Conservation (phyloP, 176 grass and related monocot species). For the Carex littledalei region DNA sequence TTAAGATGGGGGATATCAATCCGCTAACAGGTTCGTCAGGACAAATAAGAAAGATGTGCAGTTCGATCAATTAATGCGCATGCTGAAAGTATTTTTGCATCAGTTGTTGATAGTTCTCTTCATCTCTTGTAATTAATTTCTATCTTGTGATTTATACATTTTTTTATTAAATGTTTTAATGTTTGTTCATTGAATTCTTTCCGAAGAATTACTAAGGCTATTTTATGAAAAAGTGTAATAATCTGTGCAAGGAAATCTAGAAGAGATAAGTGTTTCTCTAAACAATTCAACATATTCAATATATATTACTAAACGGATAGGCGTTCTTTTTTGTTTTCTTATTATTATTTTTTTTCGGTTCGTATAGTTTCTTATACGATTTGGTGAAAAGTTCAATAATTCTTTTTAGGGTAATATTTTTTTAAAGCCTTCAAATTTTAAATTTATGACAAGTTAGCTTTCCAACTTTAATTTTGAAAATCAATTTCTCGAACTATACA, state of each 20-base stretch:
- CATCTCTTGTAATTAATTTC: neutral
- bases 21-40: constrained; percentile 20
- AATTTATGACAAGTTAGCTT: too few species aligned
- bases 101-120: neutral
- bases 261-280: neutral
- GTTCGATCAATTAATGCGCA: constrained; percentile 24
- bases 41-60: constrained; percentile 38
- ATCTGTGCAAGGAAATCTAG: neutral
- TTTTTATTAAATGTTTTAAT: neutral
- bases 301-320: too few species aligned
- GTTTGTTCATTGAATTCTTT: neutral
- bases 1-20: constrained; percentile 40
- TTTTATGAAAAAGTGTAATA: too few species aligned
- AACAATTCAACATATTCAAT: too few species aligned
- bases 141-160: neutral
- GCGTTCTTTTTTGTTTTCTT: too few species aligned
- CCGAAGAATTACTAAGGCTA: neutral
- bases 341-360: too few species aligned
- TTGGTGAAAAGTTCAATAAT: too few species aligned
- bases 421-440: too few species aligned
- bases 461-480: too few species aligned
- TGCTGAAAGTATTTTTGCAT: neutral
- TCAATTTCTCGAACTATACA: too few species aligned
- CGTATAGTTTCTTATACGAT: too few species aligned
- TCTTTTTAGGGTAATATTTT: too few species aligned